A percentile compares a stretch with the other conserved stretches of the same genome.
Conservation (phyloP, 768 basidiomycete genomes). For the Rhizopogon vesiculosus region DNA sequence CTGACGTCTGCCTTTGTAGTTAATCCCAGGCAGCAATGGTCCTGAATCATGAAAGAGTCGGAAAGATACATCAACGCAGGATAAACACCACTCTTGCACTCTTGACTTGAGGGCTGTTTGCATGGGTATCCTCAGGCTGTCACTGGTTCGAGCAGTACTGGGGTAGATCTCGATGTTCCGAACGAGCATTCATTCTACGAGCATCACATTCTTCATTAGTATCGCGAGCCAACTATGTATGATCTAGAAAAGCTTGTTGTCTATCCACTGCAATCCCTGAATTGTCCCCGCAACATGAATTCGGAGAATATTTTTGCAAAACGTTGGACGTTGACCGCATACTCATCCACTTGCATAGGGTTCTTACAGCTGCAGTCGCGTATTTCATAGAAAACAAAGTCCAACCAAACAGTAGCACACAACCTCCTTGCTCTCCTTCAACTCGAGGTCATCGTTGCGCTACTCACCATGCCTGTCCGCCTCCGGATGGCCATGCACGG, state of each 20-base stretch:
- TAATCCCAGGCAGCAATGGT: constrained; percentile 69
- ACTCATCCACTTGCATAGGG: too few species aligned
- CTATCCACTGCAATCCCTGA: not conserved
- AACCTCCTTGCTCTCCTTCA: not conserved
- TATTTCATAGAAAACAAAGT: too few species aligned
- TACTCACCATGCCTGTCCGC: constrained; percentile 72
- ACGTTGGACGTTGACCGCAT: too few species aligned
- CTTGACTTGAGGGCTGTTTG: not conserved
- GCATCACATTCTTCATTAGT: not conserved
- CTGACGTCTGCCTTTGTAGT: constrained; percentile 28
- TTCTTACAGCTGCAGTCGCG: too few species aligned
- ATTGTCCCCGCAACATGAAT: not conserved
- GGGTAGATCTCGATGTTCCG: not conserved
- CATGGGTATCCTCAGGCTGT: not conserved
- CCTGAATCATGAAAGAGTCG: constrained; percentile 38
- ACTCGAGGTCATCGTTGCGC: not conserved
- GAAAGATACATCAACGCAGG: not conserved
- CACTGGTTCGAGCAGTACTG: not conserved
- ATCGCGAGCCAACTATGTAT: not conserved
- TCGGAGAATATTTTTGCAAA: too few species aligned
- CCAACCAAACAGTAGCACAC: constrained; percentile 24
- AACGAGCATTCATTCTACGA: not conserved
- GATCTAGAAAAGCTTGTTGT: not conserved
- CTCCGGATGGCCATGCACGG: constrained; percentile 85
- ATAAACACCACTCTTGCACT: not conserved